A percentile compares a stretch with the other conserved stretches of the same genome.
These are phyloP conservation scores for Tuber melanosporum DNA, from an alignment of 495 filamentous ascomycete species.

Conservation along the genomic window DNA sequence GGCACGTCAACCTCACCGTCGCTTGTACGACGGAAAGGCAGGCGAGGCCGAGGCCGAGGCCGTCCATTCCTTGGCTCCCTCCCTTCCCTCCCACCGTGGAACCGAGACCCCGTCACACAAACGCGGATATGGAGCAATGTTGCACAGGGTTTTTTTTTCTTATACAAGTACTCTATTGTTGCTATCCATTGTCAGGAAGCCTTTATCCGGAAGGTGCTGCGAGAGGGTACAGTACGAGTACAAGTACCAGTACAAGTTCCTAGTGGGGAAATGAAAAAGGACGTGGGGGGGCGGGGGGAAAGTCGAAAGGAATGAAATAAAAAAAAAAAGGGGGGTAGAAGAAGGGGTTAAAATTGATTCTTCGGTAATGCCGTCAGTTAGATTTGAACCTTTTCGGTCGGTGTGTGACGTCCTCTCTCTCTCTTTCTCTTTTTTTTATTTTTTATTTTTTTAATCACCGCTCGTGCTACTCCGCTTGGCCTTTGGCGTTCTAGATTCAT, in stretches of 20 bases:
- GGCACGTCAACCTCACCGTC: not conserved
- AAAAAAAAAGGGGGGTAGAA: not conserved
- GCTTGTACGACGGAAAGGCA: not conserved
- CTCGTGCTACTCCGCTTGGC: not conserved
- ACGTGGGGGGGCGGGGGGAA: not conserved
- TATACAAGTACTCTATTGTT: not conserved
- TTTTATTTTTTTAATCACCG: not conserved
- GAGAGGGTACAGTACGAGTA: not conserved
- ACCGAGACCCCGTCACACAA: not conserved
- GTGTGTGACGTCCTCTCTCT: too few species aligned
- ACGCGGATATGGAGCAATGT: not conserved
- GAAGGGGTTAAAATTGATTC: not conserved
- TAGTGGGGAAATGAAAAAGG: not conserved
- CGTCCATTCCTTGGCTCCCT: not conserved
- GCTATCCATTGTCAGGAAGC: not conserved
- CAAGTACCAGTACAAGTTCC: not conserved
- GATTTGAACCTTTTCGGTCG: not conserved
- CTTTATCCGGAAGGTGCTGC: not conserved
- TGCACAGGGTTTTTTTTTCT: not conserved
- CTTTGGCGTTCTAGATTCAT: constrained; percentile 3
- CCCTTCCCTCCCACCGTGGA: not conserved
- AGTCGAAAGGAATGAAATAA: too few species aligned
- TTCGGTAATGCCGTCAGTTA: not conserved
- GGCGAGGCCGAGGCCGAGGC: not conserved
- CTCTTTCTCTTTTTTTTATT: not conserved